Conservation (phyloP, 768 basidiomycete species). For the Postia placenta region DNA sequence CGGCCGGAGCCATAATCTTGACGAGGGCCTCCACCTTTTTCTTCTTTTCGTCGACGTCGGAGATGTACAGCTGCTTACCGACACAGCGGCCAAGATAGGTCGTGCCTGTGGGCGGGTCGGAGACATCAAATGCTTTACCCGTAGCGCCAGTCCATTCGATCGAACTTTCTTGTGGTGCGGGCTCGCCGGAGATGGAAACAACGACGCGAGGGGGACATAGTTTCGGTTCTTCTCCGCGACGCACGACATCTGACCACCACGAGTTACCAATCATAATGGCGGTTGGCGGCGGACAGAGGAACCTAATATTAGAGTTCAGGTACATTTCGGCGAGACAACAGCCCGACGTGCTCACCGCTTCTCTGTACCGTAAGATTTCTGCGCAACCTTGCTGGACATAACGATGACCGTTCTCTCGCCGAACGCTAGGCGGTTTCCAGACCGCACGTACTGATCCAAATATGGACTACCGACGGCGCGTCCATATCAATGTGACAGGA, state of each 20-base stretch:
- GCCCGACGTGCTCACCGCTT: conserved; percentile 56
- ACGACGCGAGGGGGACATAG: conserved; percentile 75
- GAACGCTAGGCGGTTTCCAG: conserved; percentile 80
- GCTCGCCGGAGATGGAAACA: conserved; percentile 89
- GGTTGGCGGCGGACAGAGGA: conserved; percentile 90
- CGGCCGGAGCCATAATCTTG: conserved; percentile 75
- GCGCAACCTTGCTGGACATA: conserved; percentile 97
- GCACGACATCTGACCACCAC: conserved; percentile 85
- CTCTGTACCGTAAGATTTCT: conserved; percentile 96
- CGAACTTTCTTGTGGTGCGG: conserved; percentile 75
- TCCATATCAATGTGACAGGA: conserved; percentile 13
- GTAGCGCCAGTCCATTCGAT: conserved; percentile 85
- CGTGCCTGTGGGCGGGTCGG: conserved; percentile 71
- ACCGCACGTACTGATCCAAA: conserved; percentile 79
- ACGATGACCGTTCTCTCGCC: conserved; percentile 94
- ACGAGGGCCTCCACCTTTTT: conserved; percentile 93
- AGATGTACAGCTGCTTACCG: conserved; percentile 92
- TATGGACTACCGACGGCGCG: conserved; percentile 39
- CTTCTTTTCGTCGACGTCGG: conserved; percentile 92
- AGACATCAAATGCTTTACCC: conserved; percentile 80
- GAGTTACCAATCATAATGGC: conserved; percentile 91
- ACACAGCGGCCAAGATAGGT: conserved; percentile 92
- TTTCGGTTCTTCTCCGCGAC: conserved; percentile 70
- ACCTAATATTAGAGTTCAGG: conserved; percentile 35
- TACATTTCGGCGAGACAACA: not conserved